Base-by-base conservation (phyloP, 805 yeast species). In the Barnettozyma siamensis region DNA sequence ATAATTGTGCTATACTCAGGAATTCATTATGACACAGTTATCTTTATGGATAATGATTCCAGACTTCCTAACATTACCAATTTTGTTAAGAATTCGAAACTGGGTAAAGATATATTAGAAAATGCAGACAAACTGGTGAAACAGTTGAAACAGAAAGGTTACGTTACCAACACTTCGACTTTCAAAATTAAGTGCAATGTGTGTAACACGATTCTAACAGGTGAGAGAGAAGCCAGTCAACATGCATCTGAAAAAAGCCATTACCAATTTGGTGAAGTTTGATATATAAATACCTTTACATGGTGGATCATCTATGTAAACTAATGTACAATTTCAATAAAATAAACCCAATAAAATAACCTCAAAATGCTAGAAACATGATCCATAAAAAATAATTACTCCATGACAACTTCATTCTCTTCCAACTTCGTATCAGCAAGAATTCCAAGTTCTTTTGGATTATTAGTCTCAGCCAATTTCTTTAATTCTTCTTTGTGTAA, bases 171-270 rank as follows among this genome's bases (percentile, higher is more conserved):
- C 55, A 79, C 87, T 0, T 66, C 74, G 5, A 72, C 65, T 5
- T 81, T 81, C 49, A 59, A 73, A 24, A 69, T 82, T 16, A 62
- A 72, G 32, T 84, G 91, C 53, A 65, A 73, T 12, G 66, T 62
- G 2, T 84, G 93, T 54, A 68, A 71, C 19, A 53, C 57, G 20
- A 54, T 65, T 2, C 59, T 83, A 27, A 66, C 65, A 2, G 89
- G 91, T 4, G 88, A 83, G 57, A 69, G 66, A 46, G 83, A 75
- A 4, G 85, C 84, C 1, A 65, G 75, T 11, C 67, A 68, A 45
- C 93, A 84, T 59, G 87, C 88, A 4, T 69, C 69, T 40, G 54
- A 58, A 5, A 78, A 82, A 2, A 80, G 80, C 2, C 91, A 84
- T 56, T 64, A 52, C 35, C 65, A 70, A 38, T 83, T 82, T 59